These are phyloP conservation scores for Phytopythium chamaehyphon DNA, from an alignment of 352 stramenopile genomes.

Conservation along the genomic window DNA sequence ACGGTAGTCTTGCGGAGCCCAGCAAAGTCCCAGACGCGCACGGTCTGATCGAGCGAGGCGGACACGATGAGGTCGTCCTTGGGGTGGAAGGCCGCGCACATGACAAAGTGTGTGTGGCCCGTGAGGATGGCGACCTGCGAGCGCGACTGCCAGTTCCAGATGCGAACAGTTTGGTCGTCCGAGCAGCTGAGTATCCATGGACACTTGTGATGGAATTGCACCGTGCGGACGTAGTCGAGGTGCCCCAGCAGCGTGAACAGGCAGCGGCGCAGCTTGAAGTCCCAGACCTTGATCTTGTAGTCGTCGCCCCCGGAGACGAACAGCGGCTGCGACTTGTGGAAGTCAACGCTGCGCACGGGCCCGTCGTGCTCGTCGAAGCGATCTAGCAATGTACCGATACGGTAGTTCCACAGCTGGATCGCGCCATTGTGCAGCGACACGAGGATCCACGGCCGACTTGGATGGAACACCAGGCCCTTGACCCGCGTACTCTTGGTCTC, in stretches of 20 bases:
- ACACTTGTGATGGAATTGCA: conserved; percentile 99
- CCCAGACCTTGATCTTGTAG: conserved; percentile 99
- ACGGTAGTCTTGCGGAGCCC: conserved; percentile 98
- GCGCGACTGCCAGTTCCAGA: conserved; percentile 99
- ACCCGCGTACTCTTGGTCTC: conserved; percentile 99
- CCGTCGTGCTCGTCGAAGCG: conserved; percentile 99
- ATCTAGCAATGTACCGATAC: conserved; percentile 98
- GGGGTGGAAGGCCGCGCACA: conserved; percentile 99
- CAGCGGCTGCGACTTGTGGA: conserved; percentile 96
- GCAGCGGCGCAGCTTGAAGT: conserved; percentile 98
- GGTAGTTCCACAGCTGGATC: conserved; percentile 99
- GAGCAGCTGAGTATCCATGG: conserved; percentile 97
- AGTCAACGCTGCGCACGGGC: conserved; percentile 98
- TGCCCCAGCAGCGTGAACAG: conserved; percentile 99
- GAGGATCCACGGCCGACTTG: conserved; percentile 98
- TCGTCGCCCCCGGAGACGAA: conserved; percentile 99
- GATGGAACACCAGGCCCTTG: conserved; percentile 99
- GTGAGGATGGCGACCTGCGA: conserved; percentile 99
- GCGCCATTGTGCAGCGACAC: conserved; percentile 99
- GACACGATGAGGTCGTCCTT: conserved; percentile 99
- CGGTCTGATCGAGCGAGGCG: conserved; percentile 97
- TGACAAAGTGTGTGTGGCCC: conserved; percentile 99
- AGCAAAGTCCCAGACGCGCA: conserved; percentile 99
- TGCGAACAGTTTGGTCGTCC: conserved; percentile 99
- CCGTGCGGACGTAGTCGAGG: conserved; percentile 99